Evolutionary conservation across 2,329 filamentous ascomycete species (phyloP).

Genomic region (Diaporthe vaccinii): DNA sequence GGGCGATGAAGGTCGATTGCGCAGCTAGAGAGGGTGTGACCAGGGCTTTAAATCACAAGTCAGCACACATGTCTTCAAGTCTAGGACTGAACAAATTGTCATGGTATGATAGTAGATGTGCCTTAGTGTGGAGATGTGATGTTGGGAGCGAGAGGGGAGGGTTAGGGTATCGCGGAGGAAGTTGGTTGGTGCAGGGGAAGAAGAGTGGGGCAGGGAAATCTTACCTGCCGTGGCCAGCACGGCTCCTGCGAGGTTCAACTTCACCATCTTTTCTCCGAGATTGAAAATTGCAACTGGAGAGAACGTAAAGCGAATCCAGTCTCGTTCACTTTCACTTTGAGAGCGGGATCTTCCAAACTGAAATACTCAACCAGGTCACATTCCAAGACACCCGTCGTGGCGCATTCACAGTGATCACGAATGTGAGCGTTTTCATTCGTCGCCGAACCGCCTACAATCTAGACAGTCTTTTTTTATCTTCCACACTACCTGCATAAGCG

Average conservation of each 20-base stretch:
- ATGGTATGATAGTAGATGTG: not conserved
- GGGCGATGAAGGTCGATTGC: conserved; percentile 55
- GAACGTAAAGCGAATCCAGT: not conserved
- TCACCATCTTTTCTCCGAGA: conserved; percentile 11
- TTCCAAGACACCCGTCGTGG: conserved; percentile 1
- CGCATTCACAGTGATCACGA: conserved; percentile 25
- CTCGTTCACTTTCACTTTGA: not conserved
- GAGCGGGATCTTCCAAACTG: not conserved
- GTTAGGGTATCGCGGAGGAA: not conserved
- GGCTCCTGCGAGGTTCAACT: conserved; percentile 17
- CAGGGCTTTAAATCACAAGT: conserved; percentile 3
- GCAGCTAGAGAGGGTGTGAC: conserved; percentile 25
- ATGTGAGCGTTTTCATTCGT: conserved; percentile 34
- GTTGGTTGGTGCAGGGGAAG: not conserved
- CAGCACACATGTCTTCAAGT: not conserved
- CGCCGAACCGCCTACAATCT: conserved; percentile 32
- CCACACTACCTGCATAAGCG: conserved; percentile 23
- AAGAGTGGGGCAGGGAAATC: not conserved
- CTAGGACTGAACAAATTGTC: not conserved
- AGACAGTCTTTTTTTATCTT: conserved; percentile 33
- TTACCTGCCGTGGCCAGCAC: conserved; percentile 37
- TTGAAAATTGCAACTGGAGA: not conserved
- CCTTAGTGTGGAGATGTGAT: not conserved
- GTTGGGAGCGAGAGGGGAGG: not conserved
- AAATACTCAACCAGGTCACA: conserved; percentile 9